phyloP scores from a whole-genome alignment of 2,329 filamentous ascomycete species.

The Mariannaea elegans region DNA sequence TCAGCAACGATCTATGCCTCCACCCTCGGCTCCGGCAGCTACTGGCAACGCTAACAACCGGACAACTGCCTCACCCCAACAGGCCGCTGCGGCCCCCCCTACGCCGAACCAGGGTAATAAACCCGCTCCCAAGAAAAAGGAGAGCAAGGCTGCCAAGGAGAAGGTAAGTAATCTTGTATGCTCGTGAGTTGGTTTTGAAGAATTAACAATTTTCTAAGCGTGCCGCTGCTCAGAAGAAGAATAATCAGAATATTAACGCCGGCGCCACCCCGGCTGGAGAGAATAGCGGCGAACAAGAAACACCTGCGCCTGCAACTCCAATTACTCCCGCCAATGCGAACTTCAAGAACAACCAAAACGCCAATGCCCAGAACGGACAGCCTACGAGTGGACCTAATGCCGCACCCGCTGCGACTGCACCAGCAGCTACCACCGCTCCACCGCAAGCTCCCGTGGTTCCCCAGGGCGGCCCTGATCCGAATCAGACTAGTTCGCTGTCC shows the following conservation, averaged over 20 bases:
- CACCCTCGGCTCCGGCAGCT: constrained; percentile 67
- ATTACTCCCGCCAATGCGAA: constrained; percentile 66
- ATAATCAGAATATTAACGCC: constrained; percentile 60
- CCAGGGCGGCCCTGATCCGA: constrained; percentile 59
- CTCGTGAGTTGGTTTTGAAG: constrained; percentile 1
- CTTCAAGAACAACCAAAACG: constrained; percentile 51
- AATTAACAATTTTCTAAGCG: constrained; percentile 43
- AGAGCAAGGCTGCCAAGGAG: constrained; percentile 68
- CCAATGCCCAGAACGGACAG: constrained; percentile 43
- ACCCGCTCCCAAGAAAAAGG: constrained; percentile 81
- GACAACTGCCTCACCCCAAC: constrained; percentile 69
- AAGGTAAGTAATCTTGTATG: constrained; percentile 67
- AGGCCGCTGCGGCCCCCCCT: constrained; percentile 73
- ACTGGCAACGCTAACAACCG: constrained; percentile 59
- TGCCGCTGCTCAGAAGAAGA: constrained; percentile 70
- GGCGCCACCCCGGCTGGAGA: constrained; percentile 68
- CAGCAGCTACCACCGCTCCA: constrained; percentile 44
- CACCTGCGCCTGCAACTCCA: constrained; percentile 69
- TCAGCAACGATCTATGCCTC: constrained; percentile 76
- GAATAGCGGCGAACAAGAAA: constrained; percentile 63
- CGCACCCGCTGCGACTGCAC: constrained; percentile 42
- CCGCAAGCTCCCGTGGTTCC: constrained; percentile 54
- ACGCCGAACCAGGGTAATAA: constrained; percentile 80
- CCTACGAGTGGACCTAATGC: constrained; percentile 39
- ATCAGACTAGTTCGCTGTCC: constrained; percentile 38